Conservation (phyloP, 176 grass and related monocot species). For the Oryza meyeriana region DNA sequence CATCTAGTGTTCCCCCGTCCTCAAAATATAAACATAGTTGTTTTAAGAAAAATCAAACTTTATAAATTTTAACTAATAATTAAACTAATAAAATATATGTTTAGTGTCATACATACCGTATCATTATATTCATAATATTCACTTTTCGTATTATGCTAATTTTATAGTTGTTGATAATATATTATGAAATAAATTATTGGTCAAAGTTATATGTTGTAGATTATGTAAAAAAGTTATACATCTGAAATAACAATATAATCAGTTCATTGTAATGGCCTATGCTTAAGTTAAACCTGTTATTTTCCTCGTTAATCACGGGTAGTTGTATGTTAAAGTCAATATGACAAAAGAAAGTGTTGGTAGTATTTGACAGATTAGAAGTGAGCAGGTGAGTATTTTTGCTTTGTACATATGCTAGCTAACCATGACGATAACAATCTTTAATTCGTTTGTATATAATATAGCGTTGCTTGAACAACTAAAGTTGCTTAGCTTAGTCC, state of each 20-base stretch:
- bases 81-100: too few species aligned
- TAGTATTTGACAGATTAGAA: not conserved
- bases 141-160: too few species aligned
- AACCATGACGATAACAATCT: slow-evolving; percentile 18
- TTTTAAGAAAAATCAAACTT: too few species aligned
- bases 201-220: too few species aligned
- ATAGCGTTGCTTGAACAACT: slow-evolving; percentile 23
- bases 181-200: too few species aligned
- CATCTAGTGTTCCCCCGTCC: too few species aligned
- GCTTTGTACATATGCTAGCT: slow-evolving; percentile 2
- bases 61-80: too few species aligned
- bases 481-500: slow-evolving; percentile 4
- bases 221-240: too few species aligned
- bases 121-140: too few species aligned
- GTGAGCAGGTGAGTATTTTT: not conserved
- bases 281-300: not conserved
- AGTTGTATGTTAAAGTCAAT: not conserved
- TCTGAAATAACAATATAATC: not conserved
- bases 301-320: not conserved
- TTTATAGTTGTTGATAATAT: too few species aligned
- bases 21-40: too few species aligned
- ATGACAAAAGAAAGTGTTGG: not conserved
- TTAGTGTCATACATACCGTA: too few species aligned
- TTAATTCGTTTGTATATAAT: not conserved
- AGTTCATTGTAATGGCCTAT: not conserved